Conservation (phyloP, 768 basidiomycete genomes). For the Pleurotus ostreatus region DNA sequence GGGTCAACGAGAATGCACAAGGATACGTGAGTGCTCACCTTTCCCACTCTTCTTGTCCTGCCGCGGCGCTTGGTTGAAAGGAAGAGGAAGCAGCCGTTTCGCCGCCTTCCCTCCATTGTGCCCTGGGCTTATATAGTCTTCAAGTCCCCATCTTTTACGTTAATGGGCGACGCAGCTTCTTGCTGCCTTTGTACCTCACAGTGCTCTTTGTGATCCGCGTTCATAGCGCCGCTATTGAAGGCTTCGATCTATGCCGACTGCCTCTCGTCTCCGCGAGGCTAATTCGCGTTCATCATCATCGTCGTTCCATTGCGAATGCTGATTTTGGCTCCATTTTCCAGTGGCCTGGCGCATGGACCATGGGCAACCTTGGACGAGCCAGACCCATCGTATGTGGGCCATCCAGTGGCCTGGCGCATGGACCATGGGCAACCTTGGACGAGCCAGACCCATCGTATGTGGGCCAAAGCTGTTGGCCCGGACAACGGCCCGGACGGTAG, state of each 20-base stretch:
- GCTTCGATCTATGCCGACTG: no score
- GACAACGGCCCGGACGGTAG: slow-evolving; percentile 34
- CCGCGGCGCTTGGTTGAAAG: not conserved
- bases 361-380: slow-evolving; percentile 76
- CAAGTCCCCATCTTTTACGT: not conserved
- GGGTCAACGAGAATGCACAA: slow-evolving; percentile 45
- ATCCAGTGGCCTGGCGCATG: no score
- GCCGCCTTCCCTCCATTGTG: not conserved
- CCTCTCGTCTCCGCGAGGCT: not conserved
- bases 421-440: no score
- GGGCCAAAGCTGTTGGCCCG: slow-evolving; percentile 46
- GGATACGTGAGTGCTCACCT: slow-evolving; percentile 39
- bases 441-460: slow-evolving; percentile 42
- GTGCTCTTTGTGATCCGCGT: no score
- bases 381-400: no score
- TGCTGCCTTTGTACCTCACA: no score
- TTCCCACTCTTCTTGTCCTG: not conserved
- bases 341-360: slow-evolving; percentile 92
- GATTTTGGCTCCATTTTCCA: slow-evolving; percentile 15
- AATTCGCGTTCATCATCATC: not conserved
- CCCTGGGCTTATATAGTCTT: not conserved
- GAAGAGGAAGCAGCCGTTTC: not conserved
- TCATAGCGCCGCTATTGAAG: no score
- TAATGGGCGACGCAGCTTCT: no score
- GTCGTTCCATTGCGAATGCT: not conserved